Evolutionary conservation across 257 asterid species (phyloP).

Genomic region (Phtheirospermum japonicum): DNA sequence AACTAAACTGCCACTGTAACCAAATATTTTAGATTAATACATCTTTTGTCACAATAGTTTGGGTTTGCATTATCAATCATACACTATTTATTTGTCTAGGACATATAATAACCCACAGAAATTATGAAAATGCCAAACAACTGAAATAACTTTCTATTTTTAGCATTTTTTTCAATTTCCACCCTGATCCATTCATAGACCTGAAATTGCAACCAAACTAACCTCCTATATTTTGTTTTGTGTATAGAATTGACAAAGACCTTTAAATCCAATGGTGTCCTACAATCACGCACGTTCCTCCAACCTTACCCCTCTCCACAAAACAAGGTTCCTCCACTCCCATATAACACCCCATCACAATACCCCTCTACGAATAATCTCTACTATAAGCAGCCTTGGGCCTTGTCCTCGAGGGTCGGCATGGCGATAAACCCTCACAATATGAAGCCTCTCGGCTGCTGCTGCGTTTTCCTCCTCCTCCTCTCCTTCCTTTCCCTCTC

Average conservation of each 20-base stretch:
- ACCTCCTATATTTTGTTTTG: conserved; percentile 16
- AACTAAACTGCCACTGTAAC: no score
- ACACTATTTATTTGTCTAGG: no score
- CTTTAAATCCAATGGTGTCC: conserved; percentile 31
- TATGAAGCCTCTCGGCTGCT: conserved; percentile 54
- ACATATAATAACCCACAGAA: no score
- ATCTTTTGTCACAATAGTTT: no score
- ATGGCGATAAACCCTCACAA: conserved; percentile 45
- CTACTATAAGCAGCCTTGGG: conserved; percentile 61
- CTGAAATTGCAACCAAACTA: no score
- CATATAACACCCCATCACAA: conserved; percentile 33
- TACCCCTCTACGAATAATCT: background rate
- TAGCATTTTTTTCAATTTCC: conserved; percentile 22
- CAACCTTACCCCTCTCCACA: conserved; percentile 26
- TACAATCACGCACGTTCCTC: conserved; percentile 31
- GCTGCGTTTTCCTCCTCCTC: conserved; percentile 32
- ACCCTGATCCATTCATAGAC: no score
- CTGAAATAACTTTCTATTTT: no score
- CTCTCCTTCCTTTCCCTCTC: conserved; percentile 23
- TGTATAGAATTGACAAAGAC: conserved; percentile 22
- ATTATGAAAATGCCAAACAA: no score
- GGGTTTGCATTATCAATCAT: no score
- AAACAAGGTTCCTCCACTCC: conserved; percentile 25
- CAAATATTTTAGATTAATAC: no score
- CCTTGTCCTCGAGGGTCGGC: conserved; percentile 45